Percentiles rank a stretch among this genome's conserved stretches.
These are phyloP conservation scores for Calophaca sinica DNA, from an alignment of 306 rosid species.

Conservation along the genomic window DNA sequence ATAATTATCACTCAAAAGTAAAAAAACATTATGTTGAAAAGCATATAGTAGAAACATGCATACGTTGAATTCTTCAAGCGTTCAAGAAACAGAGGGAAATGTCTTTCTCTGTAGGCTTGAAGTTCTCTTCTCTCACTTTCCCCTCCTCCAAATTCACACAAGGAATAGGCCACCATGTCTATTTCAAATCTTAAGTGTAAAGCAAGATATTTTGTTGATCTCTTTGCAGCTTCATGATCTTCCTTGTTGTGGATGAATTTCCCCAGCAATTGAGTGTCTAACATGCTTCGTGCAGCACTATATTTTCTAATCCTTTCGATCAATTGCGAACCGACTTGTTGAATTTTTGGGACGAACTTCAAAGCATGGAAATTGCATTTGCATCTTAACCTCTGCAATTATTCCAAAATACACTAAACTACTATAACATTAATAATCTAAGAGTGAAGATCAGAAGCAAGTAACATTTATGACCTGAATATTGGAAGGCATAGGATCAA, in stretches of 20 bases:
- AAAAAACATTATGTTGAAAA: slow-evolving; percentile 2
- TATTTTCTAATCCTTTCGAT: slow-evolving; percentile 75
- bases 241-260: slow-evolving; percentile 59
- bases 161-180: slow-evolving; percentile 95
- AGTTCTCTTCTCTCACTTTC: slow-evolving; percentile 78
- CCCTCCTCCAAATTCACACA: slow-evolving; percentile 94
- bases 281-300: slow-evolving; percentile 55
- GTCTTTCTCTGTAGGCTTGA: slow-evolving; percentile 81
- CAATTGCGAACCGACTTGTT: slow-evolving; percentile 72
- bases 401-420: slow-evolving; percentile 6
- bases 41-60: slow-evolving; percentile 16
- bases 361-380: slow-evolving; percentile 95
- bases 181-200: slow-evolving; percentile 92
- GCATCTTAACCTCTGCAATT: slow-evolving; percentile 85
- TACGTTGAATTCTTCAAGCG: slow-evolving; percentile 87
- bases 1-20: slow-evolving; percentile 15
- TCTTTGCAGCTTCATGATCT: slow-evolving; percentile 46
- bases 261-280: slow-evolving; percentile 84
- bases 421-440: not conserved
- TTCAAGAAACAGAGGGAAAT: slow-evolving; percentile 84
- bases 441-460: slow-evolving; percentile 9
- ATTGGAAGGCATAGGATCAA: slow-evolving; percentile 77
- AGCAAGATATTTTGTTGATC: slow-evolving; percentile 76
- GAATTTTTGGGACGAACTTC: slow-evolving; percentile 80
- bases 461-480: slow-evolving; percentile 71